phyloP scores from a whole-genome alignment of 2,329 filamentous ascomycete species.

The Aspergillus viridinutans region DNA sequence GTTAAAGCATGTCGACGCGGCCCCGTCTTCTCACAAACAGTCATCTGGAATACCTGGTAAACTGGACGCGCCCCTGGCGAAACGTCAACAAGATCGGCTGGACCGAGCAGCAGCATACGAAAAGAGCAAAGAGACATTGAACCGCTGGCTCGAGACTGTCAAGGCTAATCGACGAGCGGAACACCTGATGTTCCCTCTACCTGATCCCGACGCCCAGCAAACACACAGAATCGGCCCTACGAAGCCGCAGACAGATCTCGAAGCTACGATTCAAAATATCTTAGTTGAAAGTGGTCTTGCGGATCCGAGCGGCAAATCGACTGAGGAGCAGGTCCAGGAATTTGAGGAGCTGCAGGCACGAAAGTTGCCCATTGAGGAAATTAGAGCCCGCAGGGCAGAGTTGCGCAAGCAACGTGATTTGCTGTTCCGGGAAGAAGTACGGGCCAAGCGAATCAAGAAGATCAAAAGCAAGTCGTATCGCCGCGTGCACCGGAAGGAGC shows the following conservation, averaged over 20 bases:
- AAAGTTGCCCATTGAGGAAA: conserved; percentile 67
- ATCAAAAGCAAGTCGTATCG: conserved; percentile 98
- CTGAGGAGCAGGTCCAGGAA: conserved; percentile 63
- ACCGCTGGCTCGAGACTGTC: conserved; percentile 91
- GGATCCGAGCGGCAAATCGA: conserved; percentile 54
- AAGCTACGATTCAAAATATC: conserved; percentile 80
- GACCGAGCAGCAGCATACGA: conserved; percentile 79
- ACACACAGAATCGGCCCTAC: conserved; percentile 54
- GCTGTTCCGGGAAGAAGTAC: conserved; percentile 81
- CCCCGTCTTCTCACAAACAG: conserved; percentile 39
- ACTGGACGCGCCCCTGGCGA: conserved; percentile 76
- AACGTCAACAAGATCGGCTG: conserved; percentile 78
- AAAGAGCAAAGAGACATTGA: conserved; percentile 85
- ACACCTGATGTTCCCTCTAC: conserved; percentile 80
- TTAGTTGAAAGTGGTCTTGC: conserved; percentile 81
- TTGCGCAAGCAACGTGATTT: conserved; percentile 78
- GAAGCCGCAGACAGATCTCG: conserved; percentile 72
- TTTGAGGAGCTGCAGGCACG: conserved; percentile 67
- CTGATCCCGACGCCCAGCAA: conserved; percentile 61
- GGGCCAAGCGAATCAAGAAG: conserved; percentile 91
- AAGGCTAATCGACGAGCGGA: conserved; percentile 90
- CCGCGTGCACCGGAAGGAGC: conserved; percentile 80
- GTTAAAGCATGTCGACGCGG: conserved; percentile 62
- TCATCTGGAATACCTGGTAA: conserved; percentile 59
- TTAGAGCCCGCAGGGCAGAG: conserved; percentile 67